Base-by-base conservation (phyloP, 345 rosid genomes). In the Camelina neglecta region DNA sequence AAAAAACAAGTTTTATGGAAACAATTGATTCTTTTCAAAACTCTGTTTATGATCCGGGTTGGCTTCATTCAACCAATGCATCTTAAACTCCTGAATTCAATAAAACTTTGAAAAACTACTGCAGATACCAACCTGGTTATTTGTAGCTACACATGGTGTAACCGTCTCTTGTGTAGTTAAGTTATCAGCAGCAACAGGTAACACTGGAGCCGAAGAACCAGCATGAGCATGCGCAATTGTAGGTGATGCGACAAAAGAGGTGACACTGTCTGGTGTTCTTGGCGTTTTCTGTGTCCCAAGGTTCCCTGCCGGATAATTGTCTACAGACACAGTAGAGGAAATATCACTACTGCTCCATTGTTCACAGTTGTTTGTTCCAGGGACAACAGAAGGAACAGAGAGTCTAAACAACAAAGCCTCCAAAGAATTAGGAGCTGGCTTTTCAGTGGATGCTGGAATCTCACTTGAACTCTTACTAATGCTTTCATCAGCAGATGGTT, bases 401-500 rank as follows among this genome's bases (percentile, higher is more conserved):
- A 83, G 59, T 56, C 87, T 94, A 41, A 81, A 75, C 47, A 92
- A 74, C 73, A 92, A 82, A 79, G 75, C 82, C 69, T 92, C 91
- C 79, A 89, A 73, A 54, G 87, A 82, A 76, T 78, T 86, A 55
- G 80, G 81, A 47, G 66, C 79, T 77, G 90, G 83, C 4, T 66
- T 71, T 5, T 64, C 73, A 16, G 72, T 61, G 5, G 31, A 68
- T 15, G 60, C 49, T 24, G 79, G 31, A 24, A 82, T 35, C 26
- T 71, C 85, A 49, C 33, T 57, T 4, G 85, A 77, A n/a, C 75
- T 60, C 75, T 60, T 62, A 67, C 65, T 81, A 36, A 41, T 81
- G 62, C 44, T 79, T 21, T 76, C 76, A 55, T 72, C 31, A 8
- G 80, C 81, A 8, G 80, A 47, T 20, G 83, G 73, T 79, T 79